Evolutionary conservation across 2,329 filamentous ascomycete species (phyloP).

Genomic region (Macrophomina tecta): DNA sequence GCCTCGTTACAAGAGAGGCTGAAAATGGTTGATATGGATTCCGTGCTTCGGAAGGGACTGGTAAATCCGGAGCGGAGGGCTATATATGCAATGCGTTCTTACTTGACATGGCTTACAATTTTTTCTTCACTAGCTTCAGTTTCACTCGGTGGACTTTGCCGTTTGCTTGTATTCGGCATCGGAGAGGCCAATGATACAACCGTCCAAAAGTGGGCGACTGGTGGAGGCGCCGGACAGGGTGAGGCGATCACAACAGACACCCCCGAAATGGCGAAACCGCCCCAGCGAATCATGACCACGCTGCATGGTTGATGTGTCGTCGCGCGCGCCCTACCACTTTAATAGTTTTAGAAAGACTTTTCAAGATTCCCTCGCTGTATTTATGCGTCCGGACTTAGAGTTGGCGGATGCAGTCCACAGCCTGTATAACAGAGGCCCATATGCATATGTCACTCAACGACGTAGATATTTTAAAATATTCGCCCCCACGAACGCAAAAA

Average conservation of each 20-base stretch:
- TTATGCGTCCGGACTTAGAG: too few relatives aligned
- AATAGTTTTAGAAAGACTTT: too few relatives aligned
- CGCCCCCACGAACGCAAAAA: too few relatives aligned
- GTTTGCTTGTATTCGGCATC: slow-evolving; percentile 10
- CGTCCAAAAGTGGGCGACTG: slow-evolving; percentile 3
- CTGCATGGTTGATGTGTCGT: not conserved
- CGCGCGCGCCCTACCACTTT: too few relatives aligned
- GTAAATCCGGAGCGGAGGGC: not conserved
- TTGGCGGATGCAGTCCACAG: too few relatives aligned
- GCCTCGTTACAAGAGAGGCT: not conserved
- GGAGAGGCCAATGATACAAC: slow-evolving; percentile 18
- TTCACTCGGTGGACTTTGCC: not conserved
- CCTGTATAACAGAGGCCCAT: too few relatives aligned
- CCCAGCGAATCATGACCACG: slow-evolving; percentile 1
- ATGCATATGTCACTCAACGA: too few relatives aligned
- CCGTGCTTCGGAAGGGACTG: not conserved
- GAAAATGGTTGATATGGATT: not conserved
- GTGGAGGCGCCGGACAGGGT: slow-evolving; percentile 1
- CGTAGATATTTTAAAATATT: too few relatives aligned
- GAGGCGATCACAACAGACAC: slow-evolving; percentile 19
- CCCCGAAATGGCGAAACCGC: slow-evolving; percentile 17
- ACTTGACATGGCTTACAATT: not conserved
- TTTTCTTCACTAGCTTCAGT: not conserved
- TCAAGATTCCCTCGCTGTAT: too few relatives aligned
- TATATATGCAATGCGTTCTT: slow-evolving; percentile 1